Percentiles rank a stretch among this genome's conserved stretches.
Conservation (phyloP, 176 grass and related monocot species). For the Phragmites australis region DNA sequence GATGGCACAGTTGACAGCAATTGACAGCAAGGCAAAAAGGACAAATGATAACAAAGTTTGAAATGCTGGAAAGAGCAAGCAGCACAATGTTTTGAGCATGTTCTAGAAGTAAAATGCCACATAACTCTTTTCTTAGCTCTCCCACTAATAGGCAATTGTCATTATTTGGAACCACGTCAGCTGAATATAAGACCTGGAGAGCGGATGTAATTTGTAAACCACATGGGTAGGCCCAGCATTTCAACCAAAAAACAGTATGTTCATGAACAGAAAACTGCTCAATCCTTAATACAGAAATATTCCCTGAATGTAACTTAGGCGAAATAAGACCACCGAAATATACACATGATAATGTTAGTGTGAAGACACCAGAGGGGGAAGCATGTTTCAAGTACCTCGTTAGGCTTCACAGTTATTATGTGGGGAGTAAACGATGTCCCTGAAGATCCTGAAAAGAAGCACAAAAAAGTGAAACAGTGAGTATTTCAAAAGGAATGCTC, state of each 20-base stretch:
- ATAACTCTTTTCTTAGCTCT: not conserved
- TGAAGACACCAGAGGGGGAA: not conserved
- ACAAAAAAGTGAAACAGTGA: not conserved
- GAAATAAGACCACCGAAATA: slow-evolving; percentile 28
- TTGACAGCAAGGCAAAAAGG: slow-evolving; percentile 6
- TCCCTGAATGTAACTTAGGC: slow-evolving; percentile 16
- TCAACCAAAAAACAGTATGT: not conserved
- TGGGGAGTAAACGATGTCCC: slow-evolving; percentile 97
- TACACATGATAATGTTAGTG: not conserved
- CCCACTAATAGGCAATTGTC: not conserved
- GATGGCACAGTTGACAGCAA: not conserved
- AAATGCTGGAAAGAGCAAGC: not conserved
- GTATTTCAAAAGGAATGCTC: not conserved
- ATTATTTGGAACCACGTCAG: not conserved
- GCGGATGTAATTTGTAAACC: not conserved
- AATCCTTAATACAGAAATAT: not conserved
- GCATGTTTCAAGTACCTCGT: slow-evolving; percentile 64
- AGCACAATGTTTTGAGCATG: not conserved
- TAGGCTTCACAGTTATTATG: slow-evolving; percentile 94
- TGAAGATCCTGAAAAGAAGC: slow-evolving; percentile 64
- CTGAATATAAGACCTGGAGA: not conserved
- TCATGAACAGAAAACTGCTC: slow-evolving; percentile 2
- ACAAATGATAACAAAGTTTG: not conserved
- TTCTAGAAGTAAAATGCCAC: slow-evolving; percentile 8
- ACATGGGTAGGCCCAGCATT: not conserved